Percentiles rank a stretch among this genome's conserved stretches.
Evolutionary conservation across 2,329 filamentous ascomycete species (phyloP).

Genomic region (Fusarium sp.): DNA sequence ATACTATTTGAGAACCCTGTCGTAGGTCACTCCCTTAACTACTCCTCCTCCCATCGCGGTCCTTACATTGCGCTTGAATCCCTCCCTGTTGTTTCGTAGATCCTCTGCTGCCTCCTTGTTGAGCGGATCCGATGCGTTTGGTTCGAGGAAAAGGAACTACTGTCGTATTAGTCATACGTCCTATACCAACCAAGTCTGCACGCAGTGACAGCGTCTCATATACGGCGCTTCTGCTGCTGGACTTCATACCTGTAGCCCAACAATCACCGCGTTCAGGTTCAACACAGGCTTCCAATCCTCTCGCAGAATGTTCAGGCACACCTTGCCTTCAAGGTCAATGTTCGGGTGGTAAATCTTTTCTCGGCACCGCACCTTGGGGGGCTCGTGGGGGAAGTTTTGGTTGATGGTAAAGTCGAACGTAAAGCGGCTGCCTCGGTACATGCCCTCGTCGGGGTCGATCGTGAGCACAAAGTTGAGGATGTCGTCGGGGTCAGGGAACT

Average conservation of each 20-base stretch:
- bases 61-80: constrained; percentile 91
- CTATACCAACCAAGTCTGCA: not conserved
- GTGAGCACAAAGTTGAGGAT: constrained; percentile 85
- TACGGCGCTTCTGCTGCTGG: not conserved
- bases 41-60: constrained; percentile 82
- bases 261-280: constrained; percentile 95
- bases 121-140: constrained; percentile 95
- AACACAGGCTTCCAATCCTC: constrained; percentile 99
- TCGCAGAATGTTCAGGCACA: constrained; percentile 94
- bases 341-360: constrained; percentile 99
- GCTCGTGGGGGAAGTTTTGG: constrained; percentile 95
- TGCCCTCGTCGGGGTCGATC: constrained; percentile 85
- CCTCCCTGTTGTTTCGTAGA: constrained; percentile 82
- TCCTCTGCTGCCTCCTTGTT: constrained; percentile 99
- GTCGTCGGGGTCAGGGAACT: constrained; percentile 84
- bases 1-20: constrained; percentile 75
- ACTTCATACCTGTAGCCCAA: constrained; percentile 78
- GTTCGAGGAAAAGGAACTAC: constrained; percentile 96
- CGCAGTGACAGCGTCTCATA: not conserved
- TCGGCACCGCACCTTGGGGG: constrained; percentile 94
- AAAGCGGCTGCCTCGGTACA: constrained; percentile 89
- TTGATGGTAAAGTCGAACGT: constrained; percentile 92
- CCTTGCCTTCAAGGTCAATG: constrained; percentile 96
- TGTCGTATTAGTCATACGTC: constrained; percentile 34
- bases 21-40: constrained; percentile 77